A percentile compares a stretch with the other conserved stretches of the same genome.
These are phyloP conservation scores for Sarcomyxa edulis DNA, from an alignment of 768 basidiomycete species.

Conservation along the genomic window DNA sequence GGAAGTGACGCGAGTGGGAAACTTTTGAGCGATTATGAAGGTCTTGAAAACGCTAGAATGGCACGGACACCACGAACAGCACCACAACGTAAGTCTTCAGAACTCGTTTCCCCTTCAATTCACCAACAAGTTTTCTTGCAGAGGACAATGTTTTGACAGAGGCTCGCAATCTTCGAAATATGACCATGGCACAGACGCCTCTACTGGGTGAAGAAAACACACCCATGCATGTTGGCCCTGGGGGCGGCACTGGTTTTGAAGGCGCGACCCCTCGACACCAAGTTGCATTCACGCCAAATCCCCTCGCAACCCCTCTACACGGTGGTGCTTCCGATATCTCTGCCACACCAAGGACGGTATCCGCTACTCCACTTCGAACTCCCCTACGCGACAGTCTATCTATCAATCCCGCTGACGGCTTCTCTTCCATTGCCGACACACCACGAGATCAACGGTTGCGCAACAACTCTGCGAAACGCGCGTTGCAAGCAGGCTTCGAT, in stretches of 20 bases:
- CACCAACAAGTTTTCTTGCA: constrained; percentile 25
- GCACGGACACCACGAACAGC: constrained; percentile 93
- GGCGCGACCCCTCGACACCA: constrained; percentile 91
- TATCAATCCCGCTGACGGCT: constrained; percentile 73
- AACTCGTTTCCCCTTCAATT: constrained; percentile 1
- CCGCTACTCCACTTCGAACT: constrained; percentile 86
- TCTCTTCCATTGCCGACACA: constrained; percentile 53
- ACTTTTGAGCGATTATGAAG: constrained; percentile 89
- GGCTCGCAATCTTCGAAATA: constrained; percentile 91
- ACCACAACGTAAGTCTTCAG: constrained; percentile 72
- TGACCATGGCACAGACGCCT: constrained; percentile 90
- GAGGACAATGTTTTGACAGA: constrained; percentile 95
- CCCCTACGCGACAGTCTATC: constrained; percentile 88
- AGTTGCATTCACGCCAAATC: constrained; percentile 92
- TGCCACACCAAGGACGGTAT: constrained; percentile 50
- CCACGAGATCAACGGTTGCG: constrained; percentile 73
- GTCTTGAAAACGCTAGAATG: constrained; percentile 82
- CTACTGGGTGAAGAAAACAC: constrained; percentile 97
- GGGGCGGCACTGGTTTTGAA: constrained; percentile 90
- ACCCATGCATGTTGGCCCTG: constrained; percentile 69
- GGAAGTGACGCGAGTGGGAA: constrained; percentile 83
- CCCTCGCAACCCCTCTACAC: constrained; percentile 80
- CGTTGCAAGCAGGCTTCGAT: constrained; percentile 77
- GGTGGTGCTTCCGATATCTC: constrained; percentile 38
- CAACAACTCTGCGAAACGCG: constrained; percentile 60